Conservation (phyloP, 345 rosid genomes). For the Diplotaxis tenuifolia region DNA sequence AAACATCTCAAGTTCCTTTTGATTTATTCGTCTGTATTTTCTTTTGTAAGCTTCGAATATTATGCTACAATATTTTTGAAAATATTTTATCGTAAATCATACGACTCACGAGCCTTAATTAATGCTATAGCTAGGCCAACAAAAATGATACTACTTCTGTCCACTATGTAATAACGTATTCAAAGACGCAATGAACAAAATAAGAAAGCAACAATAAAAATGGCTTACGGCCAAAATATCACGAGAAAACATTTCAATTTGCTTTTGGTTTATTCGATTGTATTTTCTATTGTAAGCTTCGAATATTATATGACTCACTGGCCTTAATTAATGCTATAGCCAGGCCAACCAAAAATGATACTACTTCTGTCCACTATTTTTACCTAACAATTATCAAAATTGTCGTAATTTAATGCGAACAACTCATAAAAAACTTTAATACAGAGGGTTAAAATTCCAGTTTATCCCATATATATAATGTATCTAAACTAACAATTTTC, state of each 20-base stretch:
- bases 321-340: neutral
- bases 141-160: too few relatives aligned
- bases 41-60: neutral
- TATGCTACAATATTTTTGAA: neutral
- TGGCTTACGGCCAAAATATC: too few relatives aligned
- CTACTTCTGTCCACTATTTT: neutral
- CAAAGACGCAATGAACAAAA: too few relatives aligned
- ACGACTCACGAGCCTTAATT: too few relatives aligned
- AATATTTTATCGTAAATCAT: neutral
- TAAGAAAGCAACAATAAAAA: too few relatives aligned
- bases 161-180: too few relatives aligned
- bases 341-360: neutral
- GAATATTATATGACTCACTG: too few relatives aligned
- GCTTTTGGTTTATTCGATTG: too few relatives aligned
- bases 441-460: neutral
- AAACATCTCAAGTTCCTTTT: neutral
- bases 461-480: neutral
- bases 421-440: neutral
- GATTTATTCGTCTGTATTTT: neutral
- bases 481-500: neutral
- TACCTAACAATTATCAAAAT: neutral
- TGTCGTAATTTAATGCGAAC: neutral
- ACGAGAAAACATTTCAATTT: too few relatives aligned
- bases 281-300: too few relatives aligned
- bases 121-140: too few relatives aligned